A percentile compares a stretch with the other conserved stretches of the same genome.
Conservation (phyloP, 805 yeast species). For the Saccharomycopsis lassenensis region DNA sequence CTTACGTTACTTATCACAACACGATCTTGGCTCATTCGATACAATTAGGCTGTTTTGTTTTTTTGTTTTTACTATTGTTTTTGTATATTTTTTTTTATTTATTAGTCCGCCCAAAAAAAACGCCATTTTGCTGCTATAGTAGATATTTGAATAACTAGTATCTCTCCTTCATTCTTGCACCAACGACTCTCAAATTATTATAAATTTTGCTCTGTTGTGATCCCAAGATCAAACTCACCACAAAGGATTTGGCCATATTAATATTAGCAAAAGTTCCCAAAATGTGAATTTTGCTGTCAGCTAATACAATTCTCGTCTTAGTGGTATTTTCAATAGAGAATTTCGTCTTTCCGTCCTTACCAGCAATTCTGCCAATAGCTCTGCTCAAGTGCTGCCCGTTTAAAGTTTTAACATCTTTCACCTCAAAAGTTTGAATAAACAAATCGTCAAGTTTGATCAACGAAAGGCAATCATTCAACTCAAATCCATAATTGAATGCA, state of each 20-base stretch:
- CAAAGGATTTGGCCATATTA: conserved; percentile 97
- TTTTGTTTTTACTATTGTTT: not conserved
- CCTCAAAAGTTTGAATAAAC: conserved; percentile 92
- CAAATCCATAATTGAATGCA: conserved; percentile 94
- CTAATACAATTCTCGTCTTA: conserved; percentile 93
- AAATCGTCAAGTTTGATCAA: conserved; percentile 87
- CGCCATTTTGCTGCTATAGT: not conserved
- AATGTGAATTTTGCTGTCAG: conserved; percentile 93
- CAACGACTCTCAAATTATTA: conserved; percentile 93
- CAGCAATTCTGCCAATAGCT: conserved; percentile 99
- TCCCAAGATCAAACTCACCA: conserved; percentile 89
- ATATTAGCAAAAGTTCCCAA: conserved; percentile 96
- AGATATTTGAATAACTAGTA: conserved; percentile 33
- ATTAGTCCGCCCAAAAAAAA: not conserved
- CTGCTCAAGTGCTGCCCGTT: conserved; percentile 94
- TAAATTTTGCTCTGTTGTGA: conserved; percentile 98
- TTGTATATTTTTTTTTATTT: not conserved
- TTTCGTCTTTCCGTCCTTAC: conserved; percentile 98
- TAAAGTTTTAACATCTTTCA: conserved; percentile 92
- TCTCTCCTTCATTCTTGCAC: conserved; percentile 94
- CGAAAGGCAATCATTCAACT: conserved; percentile 94
- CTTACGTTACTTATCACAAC: too few species aligned
- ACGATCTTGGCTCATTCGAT: not conserved
- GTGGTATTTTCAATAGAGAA: conserved; percentile 98
- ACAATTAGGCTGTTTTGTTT: not conserved